Percentiles rank a stretch among this genome's conserved stretches.
Evolutionary conservation across 495 filamentous ascomycete species (phyloP).

Genomic region (Penicillium mononematosum): DNA sequence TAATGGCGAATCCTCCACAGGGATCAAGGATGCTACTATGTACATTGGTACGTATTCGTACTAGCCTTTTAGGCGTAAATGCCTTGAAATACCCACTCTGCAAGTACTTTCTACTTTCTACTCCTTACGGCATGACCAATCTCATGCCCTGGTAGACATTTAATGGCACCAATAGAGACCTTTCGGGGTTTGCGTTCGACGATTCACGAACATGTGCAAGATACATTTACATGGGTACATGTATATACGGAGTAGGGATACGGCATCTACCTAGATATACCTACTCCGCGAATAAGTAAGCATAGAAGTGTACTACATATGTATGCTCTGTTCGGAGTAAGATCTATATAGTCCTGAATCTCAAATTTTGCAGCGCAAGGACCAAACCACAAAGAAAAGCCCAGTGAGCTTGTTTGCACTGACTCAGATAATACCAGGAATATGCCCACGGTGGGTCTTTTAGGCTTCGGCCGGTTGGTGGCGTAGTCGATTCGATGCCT

Average conservation of each 20-base stretch:
- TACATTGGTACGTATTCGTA: not conserved
- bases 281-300: not conserved
- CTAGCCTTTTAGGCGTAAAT: not conserved
- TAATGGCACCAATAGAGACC: constrained; percentile 1
- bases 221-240: not conserved
- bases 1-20: constrained; percentile 16
- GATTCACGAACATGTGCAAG: not conserved
- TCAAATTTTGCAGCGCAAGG: not conserved
- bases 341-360: no score
- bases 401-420: constrained; percentile 17
- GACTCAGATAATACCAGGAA: constrained; percentile 19
- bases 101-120: constrained; percentile 8
- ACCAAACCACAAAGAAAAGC: not conserved
- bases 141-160: constrained; percentile 8
- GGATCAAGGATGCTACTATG: constrained; percentile 3
- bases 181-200: constrained; percentile 1
- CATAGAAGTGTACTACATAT: no score
- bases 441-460: constrained; percentile 21
- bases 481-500: constrained; percentile 28
- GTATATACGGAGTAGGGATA: not conserved
- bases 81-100: constrained; percentile 8
- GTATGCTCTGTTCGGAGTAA: no score
- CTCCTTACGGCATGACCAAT: constrained; percentile 9
- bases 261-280: not conserved
- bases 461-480: constrained; percentile 24